Base-by-base conservation (phyloP, 1,284 basidiomycete genomes). In the Boletellus deceptivus region DNA sequence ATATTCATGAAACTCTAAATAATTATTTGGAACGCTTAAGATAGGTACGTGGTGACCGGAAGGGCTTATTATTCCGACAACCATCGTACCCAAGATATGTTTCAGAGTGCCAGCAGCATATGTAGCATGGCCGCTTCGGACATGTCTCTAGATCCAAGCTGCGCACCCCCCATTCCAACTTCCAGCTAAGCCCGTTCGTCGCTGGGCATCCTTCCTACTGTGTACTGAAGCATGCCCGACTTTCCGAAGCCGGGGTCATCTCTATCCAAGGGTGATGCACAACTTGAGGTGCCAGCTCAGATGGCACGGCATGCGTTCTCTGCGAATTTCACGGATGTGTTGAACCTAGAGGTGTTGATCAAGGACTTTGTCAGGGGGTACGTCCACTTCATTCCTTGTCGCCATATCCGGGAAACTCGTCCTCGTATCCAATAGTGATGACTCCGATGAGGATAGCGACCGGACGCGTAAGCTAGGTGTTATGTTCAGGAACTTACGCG, bases 371-470 rank as follows among this genome's bases (percentile, higher is more conserved):
- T 54, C n/a, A 40, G 24, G 24, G 39, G 45, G 64, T 62, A 39
- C 29, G 57, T 22, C 17, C 14, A 29, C 10, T 7, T 6, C 2
- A 5, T 13, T n/a, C 4, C 22, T 22, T 5, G 13, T 35, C 3
- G 1, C 9, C 9, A 7, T 18, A 34, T 17, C 16, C 22, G 4
- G 11, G 5, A 2, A 16, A 6, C 20, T 39, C 10, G 13, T 40
- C n/a, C 20, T 44, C 14, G 2, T 14, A 59, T 76, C 4, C 77
- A 75, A 20, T n/a, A 11, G 18, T 9, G 69, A 76, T 0, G 60
- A 69, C 11, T 41, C 3, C 59, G 50, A 54, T 11, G 47, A 57
- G 22, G 53, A 48, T 3, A 55, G 51, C 7, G 44, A 60, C 27
- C 54, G 54, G 20, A 18, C 36, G 0, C 62, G 72, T 8, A 59